phyloP scores from a whole-genome alignment of 2,329 filamentous ascomycete genomes.

The Penicillium occitanis region DNA sequence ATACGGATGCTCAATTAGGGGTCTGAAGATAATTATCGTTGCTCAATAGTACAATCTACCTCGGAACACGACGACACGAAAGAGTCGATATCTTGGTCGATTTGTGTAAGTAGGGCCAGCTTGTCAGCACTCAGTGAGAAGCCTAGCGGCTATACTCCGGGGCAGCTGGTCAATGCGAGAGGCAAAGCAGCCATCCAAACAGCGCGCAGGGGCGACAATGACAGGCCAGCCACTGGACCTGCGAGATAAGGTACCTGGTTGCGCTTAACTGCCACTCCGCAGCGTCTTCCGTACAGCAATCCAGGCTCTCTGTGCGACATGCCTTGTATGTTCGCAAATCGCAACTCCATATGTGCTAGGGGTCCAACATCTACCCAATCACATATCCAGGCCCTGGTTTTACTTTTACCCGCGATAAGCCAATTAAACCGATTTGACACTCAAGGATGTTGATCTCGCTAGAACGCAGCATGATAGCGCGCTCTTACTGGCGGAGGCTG shows the following conservation, averaged over 20 bases:
- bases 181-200: background rate
- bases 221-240: constrained; percentile 6
- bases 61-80: background rate
- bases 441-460: background rate
- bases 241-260: constrained; percentile 2
- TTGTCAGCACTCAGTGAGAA: background rate
- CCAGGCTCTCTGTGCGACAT: background rate
- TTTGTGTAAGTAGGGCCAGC: background rate
- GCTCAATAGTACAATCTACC: background rate
- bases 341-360: background rate
- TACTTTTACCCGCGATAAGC: background rate
- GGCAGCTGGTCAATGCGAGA: constrained; percentile 7
- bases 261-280: constrained; percentile 1
- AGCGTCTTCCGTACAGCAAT: background rate
- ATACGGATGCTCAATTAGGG: background rate
- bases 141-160: background rate
- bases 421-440: background rate
- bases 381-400: background rate
- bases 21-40: background rate
- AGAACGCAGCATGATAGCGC: background rate
- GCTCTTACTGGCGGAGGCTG: constrained; percentile 4
- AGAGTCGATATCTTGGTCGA: background rate
- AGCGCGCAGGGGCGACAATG: background rate
- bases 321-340: background rate
- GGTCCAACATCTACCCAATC: background rate